phyloP scores from a whole-genome alignment of 768 basidiomycete genomes.

The Mycena leptocephala region DNA sequence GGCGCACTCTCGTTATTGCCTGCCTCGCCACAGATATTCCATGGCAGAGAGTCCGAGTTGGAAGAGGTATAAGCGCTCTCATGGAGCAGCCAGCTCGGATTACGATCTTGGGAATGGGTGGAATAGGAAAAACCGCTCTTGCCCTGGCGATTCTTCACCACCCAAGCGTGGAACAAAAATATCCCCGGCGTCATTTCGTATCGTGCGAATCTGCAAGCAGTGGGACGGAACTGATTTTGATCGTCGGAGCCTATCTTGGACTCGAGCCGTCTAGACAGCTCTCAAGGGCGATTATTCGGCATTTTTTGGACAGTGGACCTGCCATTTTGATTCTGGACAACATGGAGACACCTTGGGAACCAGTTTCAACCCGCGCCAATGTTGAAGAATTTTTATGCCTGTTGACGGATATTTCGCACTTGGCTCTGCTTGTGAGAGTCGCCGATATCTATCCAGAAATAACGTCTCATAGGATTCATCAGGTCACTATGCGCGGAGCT shows the following conservation, averaged over 20 bases:
- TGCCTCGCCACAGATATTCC: neutral
- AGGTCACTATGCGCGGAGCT: neutral
- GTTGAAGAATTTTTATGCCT: neutral
- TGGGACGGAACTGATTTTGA: neutral
- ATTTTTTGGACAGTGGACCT: neutral
- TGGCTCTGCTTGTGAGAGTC: neutral
- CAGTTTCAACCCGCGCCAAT: neutral
- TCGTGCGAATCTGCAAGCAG: neutral
- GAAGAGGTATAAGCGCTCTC: neutral
- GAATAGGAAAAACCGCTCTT: slow-evolving; percentile 1
- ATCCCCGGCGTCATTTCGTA: neutral
- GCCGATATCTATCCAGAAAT: neutral
- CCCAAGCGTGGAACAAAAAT: neutral
- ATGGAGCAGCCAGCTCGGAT: neutral
- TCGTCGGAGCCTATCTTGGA: neutral
- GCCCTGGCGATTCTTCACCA: neutral
- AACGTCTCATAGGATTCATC: neutral
- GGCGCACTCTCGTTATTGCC: neutral
- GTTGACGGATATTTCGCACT: neutral
- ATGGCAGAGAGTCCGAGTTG: neutral
- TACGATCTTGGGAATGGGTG: neutral
- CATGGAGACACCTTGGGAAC: neutral
- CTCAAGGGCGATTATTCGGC: neutral
- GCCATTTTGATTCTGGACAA: neutral
- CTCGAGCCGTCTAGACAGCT: neutral